Percentiles rank a stretch among this genome's conserved stretches.
These are phyloP conservation scores for Ogataea zsoltii DNA, from an alignment of 805 yeast genomes.

Conservation along the genomic window DNA sequence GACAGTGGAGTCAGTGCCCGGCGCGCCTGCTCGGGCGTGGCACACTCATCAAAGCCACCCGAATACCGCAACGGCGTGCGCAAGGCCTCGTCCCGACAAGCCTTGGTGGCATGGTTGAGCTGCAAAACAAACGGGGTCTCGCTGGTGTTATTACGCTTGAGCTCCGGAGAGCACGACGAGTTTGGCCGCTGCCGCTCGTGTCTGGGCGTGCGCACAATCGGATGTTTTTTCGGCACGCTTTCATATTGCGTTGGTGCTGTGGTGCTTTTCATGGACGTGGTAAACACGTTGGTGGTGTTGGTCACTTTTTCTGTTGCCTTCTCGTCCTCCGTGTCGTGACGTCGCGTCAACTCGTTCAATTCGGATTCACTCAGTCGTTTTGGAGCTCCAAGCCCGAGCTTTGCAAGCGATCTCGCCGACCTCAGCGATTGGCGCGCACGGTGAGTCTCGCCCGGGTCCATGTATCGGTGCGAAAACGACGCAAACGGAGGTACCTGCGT, in stretches of 20 bases:
- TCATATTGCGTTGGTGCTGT: conserved; percentile 17
- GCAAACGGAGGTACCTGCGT: conserved; percentile 9
- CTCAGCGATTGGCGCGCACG: conserved; percentile 13
- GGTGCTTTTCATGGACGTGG: conserved; percentile 19
- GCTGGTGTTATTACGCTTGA: conserved; percentile 21
- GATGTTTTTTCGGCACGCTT: conserved; percentile 14
- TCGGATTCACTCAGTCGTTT: conserved; percentile 41
- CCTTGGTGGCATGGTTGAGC: conserved; percentile 13
- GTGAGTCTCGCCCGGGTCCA: conserved; percentile 11
- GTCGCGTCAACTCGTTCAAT: conserved; percentile 17
- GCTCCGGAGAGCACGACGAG: conserved; percentile 24
- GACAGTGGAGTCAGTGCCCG: conserved; percentile 25
- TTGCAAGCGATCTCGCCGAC: conserved; percentile 23
- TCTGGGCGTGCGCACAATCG: conserved; percentile 19
- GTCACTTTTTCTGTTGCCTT: conserved; percentile 8
- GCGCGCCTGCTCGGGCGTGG: conserved; percentile 31
- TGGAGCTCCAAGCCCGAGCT: conserved; percentile 52
- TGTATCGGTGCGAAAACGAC: conserved; percentile 7
- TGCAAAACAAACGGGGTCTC: conserved; percentile 15
- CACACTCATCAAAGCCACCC: conserved; percentile 9
- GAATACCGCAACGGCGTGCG: conserved; percentile 11
- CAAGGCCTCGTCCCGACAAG: not conserved
- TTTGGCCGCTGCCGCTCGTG: conserved; percentile 13
- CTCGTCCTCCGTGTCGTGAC: conserved; percentile 5
- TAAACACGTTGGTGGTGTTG: conserved; percentile 22